Evolutionary conservation across 345 rosid genomes (phyloP), one percentile per base, ranked within the genome.

Genomic region (Erodium maritimum): DNA sequence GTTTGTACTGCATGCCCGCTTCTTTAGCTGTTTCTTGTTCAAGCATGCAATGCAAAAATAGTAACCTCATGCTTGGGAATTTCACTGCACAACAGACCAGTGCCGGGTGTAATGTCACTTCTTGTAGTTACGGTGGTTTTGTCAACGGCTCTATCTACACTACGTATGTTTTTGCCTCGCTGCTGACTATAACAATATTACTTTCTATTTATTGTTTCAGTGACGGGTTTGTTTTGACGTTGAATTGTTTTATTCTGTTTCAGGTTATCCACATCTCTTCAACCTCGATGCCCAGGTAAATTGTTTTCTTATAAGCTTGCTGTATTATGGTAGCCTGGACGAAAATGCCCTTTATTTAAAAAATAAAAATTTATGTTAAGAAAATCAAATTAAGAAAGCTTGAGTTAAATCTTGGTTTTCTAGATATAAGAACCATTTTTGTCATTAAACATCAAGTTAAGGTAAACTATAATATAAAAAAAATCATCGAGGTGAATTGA

Each of bases 1-100:
- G 98, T 63, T 71, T 91, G 82, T 86, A 88, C 75, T 91, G 98
- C 75, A 81, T 69, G 82, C 95, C 98, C 8, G 86, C 96, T 64
- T 77, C 95, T 22, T 59, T 91, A 68, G 83, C 83, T 4, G 98
- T 84, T 71, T 91, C 98, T 63, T 91, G 98, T 70, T 91, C 98
- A 8, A 91, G 95, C 75, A 81, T 91, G 96, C 87, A 85, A 61
- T 91, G 98, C 67, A 79, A 68, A 61, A 81, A 83, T 55, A 88
- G 96, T 68, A 88, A 81, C 54, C 87, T 81, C 59, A 88, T 88
- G 90, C 75, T 91, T 0, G 98, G 98, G 56, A 91, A 91, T 61
- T 72, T 74, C 23, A 80, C 95, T 0, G 24, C 61, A 62, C 80
- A 84, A 66, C 86, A 78, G 75, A 88, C 78, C 63, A 79, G 84